Base-by-base conservation (phyloP, 495 filamentous ascomycete species). In the Penicillium daleae region DNA sequence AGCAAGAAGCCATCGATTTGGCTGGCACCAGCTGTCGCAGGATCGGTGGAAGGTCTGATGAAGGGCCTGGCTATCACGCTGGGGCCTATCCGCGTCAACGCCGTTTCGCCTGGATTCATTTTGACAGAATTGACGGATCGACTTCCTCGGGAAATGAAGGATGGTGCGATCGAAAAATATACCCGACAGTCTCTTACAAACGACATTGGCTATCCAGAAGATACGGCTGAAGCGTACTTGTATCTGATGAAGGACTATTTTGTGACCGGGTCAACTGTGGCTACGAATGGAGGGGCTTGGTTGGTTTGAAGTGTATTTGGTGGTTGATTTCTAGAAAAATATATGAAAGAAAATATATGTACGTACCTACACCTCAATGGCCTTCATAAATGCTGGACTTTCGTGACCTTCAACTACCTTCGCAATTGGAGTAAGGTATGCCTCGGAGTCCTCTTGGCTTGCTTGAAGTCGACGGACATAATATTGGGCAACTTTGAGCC, bases 171-270 rank as follows among this genome's bases (percentile, higher is more conserved):
- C 19, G 69, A 74, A 52, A 46, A 35, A 39, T 58, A 74, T 4
- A 68, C 54, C 55, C 56, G 61, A 39, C 66, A 63, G 57, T 68
- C 65, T 49, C 68, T 82, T 27, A 83, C 80, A 4, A 80, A 80
- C 8, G 67, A 72, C 61, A 63, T 84, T 32, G 89, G 78, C 0
- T 62, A 59, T 63, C 77, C 82, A 12, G 82, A 83, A 66, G 86
- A 89, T 71, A 78, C 85, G 4, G 88, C 84, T 0, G 86, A 90
- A 78, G 80, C 83, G 35, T 90, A 89, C 76, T 40, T 89, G 44
- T 89, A 84, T 70, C 71, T 83, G 8, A 84, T 90, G 85, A 85
- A 82, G 69, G 86, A 90, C 75, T 61, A 62, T 37, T 82, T 81
- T 72, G 75, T 71, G 17, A 86, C 84, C 12, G 86, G 85, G 17